These are phyloP conservation scores for Suhomyces faveliae DNA, from an alignment of 805 yeast species.

Conservation along the genomic window DNA sequence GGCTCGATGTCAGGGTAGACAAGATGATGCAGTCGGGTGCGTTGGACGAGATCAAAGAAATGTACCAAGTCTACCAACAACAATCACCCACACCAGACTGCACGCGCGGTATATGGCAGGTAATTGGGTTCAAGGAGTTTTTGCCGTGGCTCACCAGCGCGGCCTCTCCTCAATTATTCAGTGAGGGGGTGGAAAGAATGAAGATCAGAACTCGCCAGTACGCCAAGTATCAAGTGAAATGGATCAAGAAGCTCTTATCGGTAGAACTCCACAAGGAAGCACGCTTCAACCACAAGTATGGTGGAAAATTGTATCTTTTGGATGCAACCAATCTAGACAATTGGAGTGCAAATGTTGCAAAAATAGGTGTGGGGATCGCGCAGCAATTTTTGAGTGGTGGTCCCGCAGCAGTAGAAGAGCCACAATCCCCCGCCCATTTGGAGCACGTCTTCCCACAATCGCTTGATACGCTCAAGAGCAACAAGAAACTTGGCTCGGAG, in stretches of 20 bases:
- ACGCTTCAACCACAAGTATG: conserved; percentile 47
- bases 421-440: conserved; percentile 30
- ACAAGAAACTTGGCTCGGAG: conserved; percentile 38
- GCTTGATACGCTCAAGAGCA: conserved; percentile 23
- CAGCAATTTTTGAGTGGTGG: conserved; percentile 31
- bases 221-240: conserved; percentile 84
- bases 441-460: conserved; percentile 26
- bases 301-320: conserved; percentile 63
- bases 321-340: conserved; percentile 69
- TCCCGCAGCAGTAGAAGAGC: conserved; percentile 21
- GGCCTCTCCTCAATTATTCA: conserved; percentile 19
- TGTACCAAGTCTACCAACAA: conserved; percentile 47
- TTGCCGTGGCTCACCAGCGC: conserved; percentile 57
- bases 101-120: conserved; percentile 87
- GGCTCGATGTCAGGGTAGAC: conserved; percentile 82
- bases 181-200: conserved; percentile 67
- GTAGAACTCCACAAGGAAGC: conserved; percentile 55
- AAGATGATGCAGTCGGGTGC: conserved; percentile 76
- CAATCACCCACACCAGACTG: conserved; percentile 44
- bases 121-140: conserved; percentile 89
- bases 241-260: conserved; percentile 75
- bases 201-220: conserved; percentile 80
- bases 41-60: conserved; percentile 59
- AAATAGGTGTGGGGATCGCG: conserved; percentile 54
- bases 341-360: conserved; percentile 61